Evolutionary conservation across 352 stramenopile genomes (phyloP).

Genomic region (Blastocystis sp.): DNA sequence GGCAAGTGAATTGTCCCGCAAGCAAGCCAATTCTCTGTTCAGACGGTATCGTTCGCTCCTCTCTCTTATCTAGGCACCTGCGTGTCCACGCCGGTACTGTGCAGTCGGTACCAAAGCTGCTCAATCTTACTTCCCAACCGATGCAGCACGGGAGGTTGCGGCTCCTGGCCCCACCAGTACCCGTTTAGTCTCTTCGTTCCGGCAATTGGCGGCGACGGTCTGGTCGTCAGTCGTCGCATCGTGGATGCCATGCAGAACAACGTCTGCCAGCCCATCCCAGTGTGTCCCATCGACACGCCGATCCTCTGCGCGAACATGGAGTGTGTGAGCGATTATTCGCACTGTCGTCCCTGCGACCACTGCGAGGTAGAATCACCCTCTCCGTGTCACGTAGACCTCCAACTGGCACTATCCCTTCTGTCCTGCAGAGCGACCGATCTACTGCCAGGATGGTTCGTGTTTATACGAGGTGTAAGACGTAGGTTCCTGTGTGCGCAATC

Average conservation of each 20-base stretch:
- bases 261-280: constrained; percentile 7
- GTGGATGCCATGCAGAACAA: neutral
- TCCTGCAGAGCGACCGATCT: neutral
- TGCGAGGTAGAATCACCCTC: neutral
- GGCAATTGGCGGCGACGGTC: neutral
- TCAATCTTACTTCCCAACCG: neutral
- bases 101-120: neutral
- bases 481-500: constrained; percentile 2
- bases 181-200: neutral
- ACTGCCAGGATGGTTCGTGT: neutral
- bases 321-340: neutral
- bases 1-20: neutral
- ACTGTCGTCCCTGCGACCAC: neutral
- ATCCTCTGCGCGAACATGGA: constrained; percentile 19
- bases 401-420: constrained; percentile 9
- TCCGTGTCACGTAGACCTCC: neutral
- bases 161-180: constrained; percentile 12
- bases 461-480: neutral
- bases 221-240: neutral
- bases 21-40: neutral
- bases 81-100: neutral
- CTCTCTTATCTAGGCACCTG: too few relatives aligned
- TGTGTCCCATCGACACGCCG: neutral
- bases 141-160: neutral
- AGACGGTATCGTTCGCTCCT: too few relatives aligned